phyloP scores from a whole-genome alignment of 176 grass and related monocot species.

The Saccharum officinarum region DNA sequence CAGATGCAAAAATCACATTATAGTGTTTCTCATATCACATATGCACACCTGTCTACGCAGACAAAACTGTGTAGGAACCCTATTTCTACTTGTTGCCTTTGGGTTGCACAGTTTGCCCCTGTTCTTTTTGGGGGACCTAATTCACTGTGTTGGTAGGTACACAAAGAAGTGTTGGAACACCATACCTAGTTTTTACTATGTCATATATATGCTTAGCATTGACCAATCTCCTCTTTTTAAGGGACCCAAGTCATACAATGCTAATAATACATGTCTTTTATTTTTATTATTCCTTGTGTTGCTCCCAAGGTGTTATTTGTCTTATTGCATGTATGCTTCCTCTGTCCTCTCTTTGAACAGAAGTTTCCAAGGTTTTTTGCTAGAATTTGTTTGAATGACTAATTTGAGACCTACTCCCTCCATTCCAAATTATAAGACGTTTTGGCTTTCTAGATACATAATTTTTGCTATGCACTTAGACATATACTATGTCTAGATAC shows the following conservation, averaged over 20 bases:
- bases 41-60: not conserved
- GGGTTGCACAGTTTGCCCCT: not conserved
- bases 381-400: not conserved
- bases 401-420: not conserved
- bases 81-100: not conserved
- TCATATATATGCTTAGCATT: not conserved
- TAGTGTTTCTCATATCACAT: not conserved
- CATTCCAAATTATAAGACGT: too few species aligned
- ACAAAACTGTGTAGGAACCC: not conserved
- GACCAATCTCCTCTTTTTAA: conserved; percentile 6
- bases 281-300: not conserved
- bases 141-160: not conserved
- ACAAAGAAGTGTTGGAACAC: not conserved
- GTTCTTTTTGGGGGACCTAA: not conserved
- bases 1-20: not conserved
- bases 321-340: not conserved
- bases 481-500: too few species aligned
- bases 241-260: not conserved
- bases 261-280: not conserved
- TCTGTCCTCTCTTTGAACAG: not conserved
- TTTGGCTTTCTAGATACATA: too few species aligned
- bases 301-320: conserved; percentile 1
- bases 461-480: too few species aligned
- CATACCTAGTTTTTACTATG: not conserved
- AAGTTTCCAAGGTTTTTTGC: not conserved